Conservation (phyloP, 2,329 filamentous ascomycete genomes). For the Aspergillus sclerotialis region DNA sequence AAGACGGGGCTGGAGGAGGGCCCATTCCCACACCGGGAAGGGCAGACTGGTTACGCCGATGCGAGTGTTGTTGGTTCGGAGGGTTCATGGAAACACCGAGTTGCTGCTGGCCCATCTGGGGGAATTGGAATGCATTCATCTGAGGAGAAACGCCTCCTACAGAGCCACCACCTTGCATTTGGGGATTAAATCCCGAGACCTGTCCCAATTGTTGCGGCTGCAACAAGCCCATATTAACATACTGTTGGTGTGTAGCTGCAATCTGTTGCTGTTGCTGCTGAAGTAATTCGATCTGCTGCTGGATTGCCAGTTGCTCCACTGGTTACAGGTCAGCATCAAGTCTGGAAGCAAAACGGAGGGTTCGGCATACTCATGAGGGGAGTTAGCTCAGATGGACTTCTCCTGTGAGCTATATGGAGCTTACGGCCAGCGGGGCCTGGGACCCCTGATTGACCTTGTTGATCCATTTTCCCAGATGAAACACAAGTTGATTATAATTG, state of each 20-base stretch:
- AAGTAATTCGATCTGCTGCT: slow-evolving; percentile 94
- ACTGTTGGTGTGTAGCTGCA: slow-evolving; percentile 92
- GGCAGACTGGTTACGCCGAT: slow-evolving; percentile 97
- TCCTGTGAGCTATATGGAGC: slow-evolving; percentile 93
- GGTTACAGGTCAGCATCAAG: slow-evolving; percentile 4
- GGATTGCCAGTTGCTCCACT: slow-evolving; percentile 97
- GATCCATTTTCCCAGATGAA: slow-evolving; percentile 50
- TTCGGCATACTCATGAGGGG: slow-evolving; percentile 78
- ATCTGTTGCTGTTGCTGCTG: slow-evolving; percentile 98
- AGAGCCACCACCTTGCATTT: slow-evolving; percentile 58
- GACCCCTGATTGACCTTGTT: slow-evolving; percentile 50
- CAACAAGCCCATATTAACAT: slow-evolving; percentile 95
- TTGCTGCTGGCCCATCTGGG: slow-evolving; percentile 65
- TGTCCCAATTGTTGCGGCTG: slow-evolving; percentile 74
- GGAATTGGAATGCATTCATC: slow-evolving; percentile 78
- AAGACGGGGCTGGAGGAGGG: slow-evolving; percentile 85
- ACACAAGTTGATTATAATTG: slow-evolving; percentile 12
- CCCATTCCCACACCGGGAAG: slow-evolving; percentile 88
- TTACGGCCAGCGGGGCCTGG: slow-evolving; percentile 76
- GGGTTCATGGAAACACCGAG: slow-evolving; percentile 66
- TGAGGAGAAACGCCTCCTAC: slow-evolving; percentile 73
- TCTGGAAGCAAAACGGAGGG: slow-evolving; percentile 39
- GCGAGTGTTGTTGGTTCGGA: slow-evolving; percentile 73
- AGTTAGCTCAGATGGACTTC: slow-evolving; percentile 94
- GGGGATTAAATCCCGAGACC: slow-evolving; percentile 63